Percentiles rank a stretch among this genome's conserved stretches.
Conservation (phyloP, 495 filamentous ascomycete species). For the Massariosphaeria phaeospora region DNA sequence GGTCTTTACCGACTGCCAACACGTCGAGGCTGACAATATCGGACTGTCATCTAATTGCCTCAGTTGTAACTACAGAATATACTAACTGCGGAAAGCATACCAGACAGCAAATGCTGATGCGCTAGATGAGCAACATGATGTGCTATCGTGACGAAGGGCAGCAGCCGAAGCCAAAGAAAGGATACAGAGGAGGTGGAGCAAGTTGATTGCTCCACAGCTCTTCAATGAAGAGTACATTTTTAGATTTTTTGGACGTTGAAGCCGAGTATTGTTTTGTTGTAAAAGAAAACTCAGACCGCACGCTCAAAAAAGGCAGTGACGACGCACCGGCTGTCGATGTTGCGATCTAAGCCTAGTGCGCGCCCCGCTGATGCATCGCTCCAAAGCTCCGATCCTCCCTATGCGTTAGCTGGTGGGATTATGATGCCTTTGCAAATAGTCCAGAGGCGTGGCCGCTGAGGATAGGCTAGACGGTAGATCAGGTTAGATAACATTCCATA, state of each 20-base stretch:
- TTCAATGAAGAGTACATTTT: conserved; percentile 43
- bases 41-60: too few species aligned
- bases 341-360: conserved; percentile 45
- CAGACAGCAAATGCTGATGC: too few species aligned
- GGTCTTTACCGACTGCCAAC: too few species aligned
- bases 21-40: too few species aligned
- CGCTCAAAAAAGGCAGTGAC: conserved; percentile 43
- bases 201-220: conserved; percentile 61
- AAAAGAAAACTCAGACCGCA: conserved; percentile 63
- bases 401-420: not conserved
- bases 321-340: conserved; percentile 46
- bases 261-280: conserved; percentile 69
- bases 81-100: too few species aligned
- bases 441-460: conserved; percentile 17
- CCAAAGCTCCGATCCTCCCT: conserved; percentile 22
- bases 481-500: conserved; percentile 84
- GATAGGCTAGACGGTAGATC: conserved; percentile 13
- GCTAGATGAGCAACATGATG: too few species aligned
- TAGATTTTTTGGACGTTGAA: conserved; percentile 75
- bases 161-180: conserved; percentile 16
- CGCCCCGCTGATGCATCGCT: conserved; percentile 33
- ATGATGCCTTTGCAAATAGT: not conserved
- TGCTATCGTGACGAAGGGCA: not conserved
- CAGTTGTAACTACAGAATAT: too few species aligned
- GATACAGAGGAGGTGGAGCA: conserved; percentile 44